Percentiles rank a stretch among this genome's conserved stretches.
phyloP scores from a whole-genome alignment of 2,329 filamentous ascomycete species.

The Fusarium siculi region DNA sequence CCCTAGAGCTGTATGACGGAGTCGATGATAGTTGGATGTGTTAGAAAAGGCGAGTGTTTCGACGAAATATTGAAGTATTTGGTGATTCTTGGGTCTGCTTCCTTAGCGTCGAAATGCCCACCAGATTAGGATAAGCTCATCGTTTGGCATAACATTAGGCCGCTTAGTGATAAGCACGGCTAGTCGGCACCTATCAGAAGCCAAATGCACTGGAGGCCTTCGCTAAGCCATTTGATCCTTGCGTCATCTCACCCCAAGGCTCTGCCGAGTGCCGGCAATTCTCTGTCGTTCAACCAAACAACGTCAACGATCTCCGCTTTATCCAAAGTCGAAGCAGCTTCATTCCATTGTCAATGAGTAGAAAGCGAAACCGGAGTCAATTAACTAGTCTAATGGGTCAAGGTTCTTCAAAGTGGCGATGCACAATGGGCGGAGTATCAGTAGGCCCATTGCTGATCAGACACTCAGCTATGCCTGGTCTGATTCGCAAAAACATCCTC shows the following conservation, averaged over 20 bases:
- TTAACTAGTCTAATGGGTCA: not conserved
- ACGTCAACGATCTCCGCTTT: not conserved
- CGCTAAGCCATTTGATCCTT: not conserved
- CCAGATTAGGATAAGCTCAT: not conserved
- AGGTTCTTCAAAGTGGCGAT: not conserved
- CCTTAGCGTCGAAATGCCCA: not conserved
- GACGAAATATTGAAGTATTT: not conserved
- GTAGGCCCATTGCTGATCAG: not conserved
- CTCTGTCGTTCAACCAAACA: not conserved
- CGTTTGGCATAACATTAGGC: not conserved
- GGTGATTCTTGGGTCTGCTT: not conserved
- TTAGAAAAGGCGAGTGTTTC: not conserved
- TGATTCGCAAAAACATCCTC: constrained; percentile 15
- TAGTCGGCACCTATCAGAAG: not conserved
- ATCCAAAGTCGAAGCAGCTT: not conserved
- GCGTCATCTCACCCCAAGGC: not conserved
- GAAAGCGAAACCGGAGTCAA: not conserved
- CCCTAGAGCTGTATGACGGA: not conserved
- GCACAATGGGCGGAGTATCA: too few relatives aligned
- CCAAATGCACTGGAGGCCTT: not conserved
- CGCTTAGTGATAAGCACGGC: not conserved
- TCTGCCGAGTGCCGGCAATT: not conserved
- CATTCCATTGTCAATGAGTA: not conserved
- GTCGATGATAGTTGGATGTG: not conserved
- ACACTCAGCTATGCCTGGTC: not conserved